Base-by-base conservation (phyloP, 441 rosid genomes). In the Populus tomentosa region DNA sequence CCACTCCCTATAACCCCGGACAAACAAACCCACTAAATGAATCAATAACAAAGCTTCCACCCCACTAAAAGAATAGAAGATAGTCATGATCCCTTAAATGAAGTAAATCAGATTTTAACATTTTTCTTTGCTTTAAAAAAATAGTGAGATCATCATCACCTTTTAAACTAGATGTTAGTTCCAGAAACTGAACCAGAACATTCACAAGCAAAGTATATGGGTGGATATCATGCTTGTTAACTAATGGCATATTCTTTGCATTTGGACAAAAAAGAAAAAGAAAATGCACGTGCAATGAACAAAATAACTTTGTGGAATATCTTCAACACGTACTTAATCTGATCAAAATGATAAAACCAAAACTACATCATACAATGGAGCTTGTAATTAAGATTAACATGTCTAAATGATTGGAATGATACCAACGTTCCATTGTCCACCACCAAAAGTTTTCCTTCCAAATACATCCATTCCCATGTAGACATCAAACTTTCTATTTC, bases 391-490 rank as follows among this genome's bases (percentile, higher is more conserved):
- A 77, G 73, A 82, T 67, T 67, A 38, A 30, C 30, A 5, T 8
- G 35, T n/a, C n/a, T n/a, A n/a, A n/a, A n/a, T n/a, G n/a, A n/a
- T n/a, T n/a, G n/a, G n/a, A n/a, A n/a, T n/a, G n/a, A n/a, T n/a
- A n/a, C 85, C 0, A 75, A 90, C 98, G 50, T 77, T 82, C 99
- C 99, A 93, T 80, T 87, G 78, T 20, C 98, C 98, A 65, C 96
- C 99, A 38, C 94, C 97, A 80, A 81, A 93, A n/a, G 97, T 89
- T 46, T 71, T 78, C 83, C 98, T 88, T 73, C 98, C 98, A 70
- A 88, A 90, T 70, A 93, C 93, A 77, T 93, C 96, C 77, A 95
- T 92, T 79, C 98, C 98, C 92, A 92, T 90, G 81, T 93, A 93
- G 72, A 95, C 91, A 80, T 95, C 97, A 21, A 70, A 88, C 77